Evolutionary conservation across 495 filamentous ascomycete genomes (phyloP).

Genomic region (Diplogelasinospora grovesii): DNA sequence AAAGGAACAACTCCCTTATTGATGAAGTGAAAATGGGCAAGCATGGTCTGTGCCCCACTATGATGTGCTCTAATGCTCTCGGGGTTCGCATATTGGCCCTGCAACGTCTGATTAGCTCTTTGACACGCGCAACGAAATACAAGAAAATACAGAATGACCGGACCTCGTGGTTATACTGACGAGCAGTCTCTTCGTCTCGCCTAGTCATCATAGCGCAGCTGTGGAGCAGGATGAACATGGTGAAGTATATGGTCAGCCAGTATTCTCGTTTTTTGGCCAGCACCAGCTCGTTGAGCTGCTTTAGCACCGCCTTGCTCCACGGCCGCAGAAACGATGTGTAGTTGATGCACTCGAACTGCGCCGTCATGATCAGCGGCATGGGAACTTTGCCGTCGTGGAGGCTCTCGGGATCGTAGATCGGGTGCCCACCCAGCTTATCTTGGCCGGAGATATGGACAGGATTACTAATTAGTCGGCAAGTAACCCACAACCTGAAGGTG

Average conservation of each 20-base stretch:
- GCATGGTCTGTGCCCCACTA: constrained; percentile 35
- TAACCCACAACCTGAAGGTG: constrained; percentile 21
- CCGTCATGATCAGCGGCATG: constrained; percentile 22
- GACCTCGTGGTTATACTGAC: constrained; percentile 16
- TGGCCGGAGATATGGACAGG: constrained; percentile 19
- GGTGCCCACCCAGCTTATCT: constrained; percentile 14
- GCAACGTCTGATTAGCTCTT: not conserved
- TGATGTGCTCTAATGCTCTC: constrained; percentile 18
- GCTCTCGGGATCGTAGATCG: constrained; percentile 7
- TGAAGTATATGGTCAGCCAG: constrained; percentile 23
- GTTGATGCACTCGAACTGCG: constrained; percentile 25
- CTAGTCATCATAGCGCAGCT: constrained; percentile 23
- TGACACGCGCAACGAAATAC: not conserved
- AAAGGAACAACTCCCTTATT: constrained; percentile 31
- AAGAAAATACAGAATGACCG: not conserved
- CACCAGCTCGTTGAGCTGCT: constrained; percentile 22
- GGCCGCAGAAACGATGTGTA: constrained; percentile 20
- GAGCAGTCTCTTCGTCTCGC: constrained; percentile 17
- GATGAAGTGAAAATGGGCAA: constrained; percentile 38
- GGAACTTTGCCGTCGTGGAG: constrained; percentile 12
- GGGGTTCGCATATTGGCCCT: constrained; percentile 17
- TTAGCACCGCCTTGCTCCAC: constrained; percentile 20
- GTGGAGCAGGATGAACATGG: constrained; percentile 23
- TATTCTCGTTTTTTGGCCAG: constrained; percentile 21
- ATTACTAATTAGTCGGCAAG: constrained; percentile 20